Evolutionary conservation across 768 basidiomycete genomes (phyloP), one percentile per base, ranked within the genome.

Genomic region (Pulveroboletus sp.): DNA sequence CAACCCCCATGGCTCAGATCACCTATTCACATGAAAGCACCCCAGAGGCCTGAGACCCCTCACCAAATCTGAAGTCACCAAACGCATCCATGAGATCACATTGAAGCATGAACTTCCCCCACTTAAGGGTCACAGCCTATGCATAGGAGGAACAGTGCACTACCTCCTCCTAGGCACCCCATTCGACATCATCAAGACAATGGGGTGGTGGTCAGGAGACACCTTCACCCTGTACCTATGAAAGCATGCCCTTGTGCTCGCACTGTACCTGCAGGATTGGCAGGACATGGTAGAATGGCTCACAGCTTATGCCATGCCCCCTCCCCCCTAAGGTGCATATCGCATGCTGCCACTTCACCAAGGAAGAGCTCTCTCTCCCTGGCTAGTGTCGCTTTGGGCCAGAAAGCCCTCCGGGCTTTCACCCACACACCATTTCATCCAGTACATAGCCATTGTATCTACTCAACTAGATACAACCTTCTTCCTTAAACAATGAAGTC

Each of bases 21-120:
- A 61, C 14, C 63, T 75, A 0, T 74, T 74, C 46, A 29, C 69
- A 0, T 72, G 67, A 52, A 38, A 23, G 6, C 45, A 57, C 41
- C 35, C 39, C 5, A 33, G 36, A 8, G 43, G 47, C 16, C 29
- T 46, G 19, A 41, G 53, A 1, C 62, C 69, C 0, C 65, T 73
- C 17, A 68, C 65, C 2, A 62, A 64, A 24, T 13, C n/a, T 1
- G 58, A 55, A 13, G 66, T 72, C 42, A 44, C 66, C 21, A 43
- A 50, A 11, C 40, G 52, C 0, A 39, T 72, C 12, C 48, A 45
- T 3, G 16, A 9, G 2, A 57, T 62, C 0, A 50, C 21, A 0
- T 16, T 2, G 0, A n/a, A 43, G 13, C 40, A 20, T 12, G 5
- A 6, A 0, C 29, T 39, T 3, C 10, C 10, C 0, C 4, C 7